Evolutionary conservation across 2,329 filamentous ascomycete genomes (phyloP).

Genomic region (Ophioceras dolichostomum): DNA sequence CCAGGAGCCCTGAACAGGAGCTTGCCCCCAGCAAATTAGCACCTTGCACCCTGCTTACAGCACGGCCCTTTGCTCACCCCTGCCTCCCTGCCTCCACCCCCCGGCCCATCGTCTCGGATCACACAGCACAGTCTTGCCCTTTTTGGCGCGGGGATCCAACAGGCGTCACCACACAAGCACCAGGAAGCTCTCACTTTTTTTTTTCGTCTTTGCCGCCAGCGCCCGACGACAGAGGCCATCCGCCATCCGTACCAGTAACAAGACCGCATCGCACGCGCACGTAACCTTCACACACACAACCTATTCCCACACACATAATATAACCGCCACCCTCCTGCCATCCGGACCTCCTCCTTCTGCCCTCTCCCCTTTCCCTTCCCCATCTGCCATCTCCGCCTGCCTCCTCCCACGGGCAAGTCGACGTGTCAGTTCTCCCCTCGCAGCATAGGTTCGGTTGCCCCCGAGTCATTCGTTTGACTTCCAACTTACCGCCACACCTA

Average conservation of each 20-base stretch:
- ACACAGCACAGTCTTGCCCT: background rate
- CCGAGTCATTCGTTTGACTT: constrained; percentile 33
- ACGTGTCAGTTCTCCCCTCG: constrained; percentile 24
- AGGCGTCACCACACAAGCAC: background rate
- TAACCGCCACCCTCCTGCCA: constrained; percentile 1
- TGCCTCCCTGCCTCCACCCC: constrained; percentile 1
- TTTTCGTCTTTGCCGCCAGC: background rate
- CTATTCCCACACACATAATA: constrained; percentile 1
- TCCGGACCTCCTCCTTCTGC: constrained; percentile 14
- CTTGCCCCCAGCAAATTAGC: no score
- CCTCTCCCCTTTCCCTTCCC: constrained; percentile 15
- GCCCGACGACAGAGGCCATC: no score
- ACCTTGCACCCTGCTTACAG: background rate
- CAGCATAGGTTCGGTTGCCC: constrained; percentile 13
- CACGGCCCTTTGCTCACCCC: background rate
- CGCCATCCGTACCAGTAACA: no score
- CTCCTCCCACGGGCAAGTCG: constrained; percentile 17
- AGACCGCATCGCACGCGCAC: background rate
- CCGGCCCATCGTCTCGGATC: constrained; percentile 2
- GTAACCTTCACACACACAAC: background rate
- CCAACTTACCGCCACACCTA: constrained; percentile 7
- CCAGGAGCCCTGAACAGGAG: background rate
- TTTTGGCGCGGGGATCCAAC: background rate
- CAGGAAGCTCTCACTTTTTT: background rate
- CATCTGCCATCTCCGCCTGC: constrained; percentile 22